Base-by-base conservation (phyloP, 2,329 filamentous ascomycete genomes). In the Phialophora tarda region DNA sequence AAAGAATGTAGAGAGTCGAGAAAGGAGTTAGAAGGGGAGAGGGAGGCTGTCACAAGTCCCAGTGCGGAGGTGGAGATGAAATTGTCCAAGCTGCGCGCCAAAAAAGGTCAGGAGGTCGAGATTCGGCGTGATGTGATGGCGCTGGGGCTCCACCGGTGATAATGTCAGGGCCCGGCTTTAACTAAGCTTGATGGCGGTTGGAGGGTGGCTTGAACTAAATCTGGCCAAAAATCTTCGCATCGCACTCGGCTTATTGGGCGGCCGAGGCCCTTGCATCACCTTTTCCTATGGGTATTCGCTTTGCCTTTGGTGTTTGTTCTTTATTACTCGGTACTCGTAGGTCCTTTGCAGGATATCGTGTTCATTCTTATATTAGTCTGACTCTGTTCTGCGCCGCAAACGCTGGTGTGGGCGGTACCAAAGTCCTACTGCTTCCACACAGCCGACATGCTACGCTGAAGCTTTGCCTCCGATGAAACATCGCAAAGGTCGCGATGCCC, bases 161-260 rank as follows among this genome's bases (percentile, higher is more conserved):
- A 60, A 60, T 60, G 58, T 26, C 58, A 60, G 58, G 58, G 58
- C 17, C 58, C 58, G 41, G 58, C 7, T 38, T 51, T 60, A 50
- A 38, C 41, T 30, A 28, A 26, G 41, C 48, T 14, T 26, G 24
- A 21, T 10, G 7, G n/a, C n/a, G 11, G 24, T 47, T 34, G 23
- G 57, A n/a, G 57, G 26, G 24, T 28, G 32, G 30, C 58, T 60
- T 51, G 17, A 50, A 38, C 58, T 48, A 34, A 55, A 55, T 30
- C 17, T 55, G 28, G 53, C 10, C 51, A 32, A 32, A 14, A 24
- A 55, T 34, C 51, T 11, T 23, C 8, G 23, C 48, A 51, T 51
- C 26, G 10, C 23, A 24, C 14, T 24, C 11, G 23, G 21, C 48
- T 51, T 51, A 51, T 51, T 51, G 48, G 48, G 48, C 12, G 48